Evolutionary conservation across 1,139 yeast species (phyloP).

Genomic region (Saccharomyces hybrid): DNA sequence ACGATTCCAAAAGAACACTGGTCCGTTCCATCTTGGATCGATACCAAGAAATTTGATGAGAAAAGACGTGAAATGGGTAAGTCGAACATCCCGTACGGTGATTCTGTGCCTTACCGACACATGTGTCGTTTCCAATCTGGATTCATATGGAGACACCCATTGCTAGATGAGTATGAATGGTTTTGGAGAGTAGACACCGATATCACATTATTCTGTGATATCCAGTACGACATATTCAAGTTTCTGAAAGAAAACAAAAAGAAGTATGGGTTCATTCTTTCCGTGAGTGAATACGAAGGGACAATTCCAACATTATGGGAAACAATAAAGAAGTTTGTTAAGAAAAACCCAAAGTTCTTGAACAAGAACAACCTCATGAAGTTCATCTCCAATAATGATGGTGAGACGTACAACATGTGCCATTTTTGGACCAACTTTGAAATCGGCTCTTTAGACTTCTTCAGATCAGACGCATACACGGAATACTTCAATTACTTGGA

Average conservation of each 20-base stretch:
- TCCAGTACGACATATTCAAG: conserved; percentile 74
- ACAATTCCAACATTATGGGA: conserved; percentile 82
- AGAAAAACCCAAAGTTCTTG: conserved; percentile 56
- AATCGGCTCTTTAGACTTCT: conserved; percentile 63
- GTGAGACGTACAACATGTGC: conserved; percentile 63
- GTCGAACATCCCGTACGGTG: conserved; percentile 50
- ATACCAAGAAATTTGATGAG: conserved; percentile 46
- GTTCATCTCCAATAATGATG: conserved; percentile 64
- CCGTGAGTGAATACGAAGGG: conserved; percentile 74
- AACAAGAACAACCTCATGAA: conserved; percentile 62
- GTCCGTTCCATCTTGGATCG: conserved; percentile 55
- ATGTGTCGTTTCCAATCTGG: conserved; percentile 94
- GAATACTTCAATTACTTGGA: conserved; percentile 67
- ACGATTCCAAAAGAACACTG: conserved; percentile 45
- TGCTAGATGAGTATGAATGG: conserved; percentile 66
- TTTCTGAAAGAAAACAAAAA: conserved; percentile 70
- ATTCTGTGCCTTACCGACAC: conserved; percentile 59
- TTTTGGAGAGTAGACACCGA: conserved; percentile 97
- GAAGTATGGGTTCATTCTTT: conserved; percentile 70
- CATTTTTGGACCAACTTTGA: conserved; percentile 90
- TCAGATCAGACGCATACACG: conserved; percentile 64
- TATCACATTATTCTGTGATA: conserved; percentile 66
- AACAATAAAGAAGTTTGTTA: conserved; percentile 59
- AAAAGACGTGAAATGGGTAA: conserved; percentile 42
- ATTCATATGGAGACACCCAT: conserved; percentile 71